Base-by-base conservation (phyloP, 2,329 filamentous ascomycete species). In the Claviceps arundinis region DNA sequence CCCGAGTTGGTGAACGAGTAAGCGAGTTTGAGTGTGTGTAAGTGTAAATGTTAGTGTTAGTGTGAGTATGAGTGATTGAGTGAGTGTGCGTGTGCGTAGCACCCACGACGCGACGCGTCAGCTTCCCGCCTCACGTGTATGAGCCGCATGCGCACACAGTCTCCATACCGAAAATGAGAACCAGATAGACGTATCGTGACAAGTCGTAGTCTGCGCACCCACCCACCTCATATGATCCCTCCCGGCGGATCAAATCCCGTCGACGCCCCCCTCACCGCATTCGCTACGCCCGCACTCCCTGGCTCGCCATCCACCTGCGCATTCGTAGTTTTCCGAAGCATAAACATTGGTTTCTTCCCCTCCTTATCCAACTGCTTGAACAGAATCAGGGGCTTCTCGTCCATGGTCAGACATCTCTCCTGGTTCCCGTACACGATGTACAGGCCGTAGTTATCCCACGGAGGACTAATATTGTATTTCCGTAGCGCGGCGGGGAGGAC, bases 351-450 rank as follows among this genome's bases (percentile, higher is more conserved):
- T 66, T 97, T 98, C 70, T 94, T 86, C 47, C 93, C 93, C 71
- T 97, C 93, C 66, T 90, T 90, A 65, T 97, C 90, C 52, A 98
- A 73, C 66, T 97, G 90, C 71, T 98, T 98, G 72, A 98, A 98
- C 56, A 98, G 70, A 56, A 96, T 94, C 54, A 98, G 73, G 9
- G 93, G 93, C 62, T 94, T 91, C 70, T 98, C 93, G 53, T 97
- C 86, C 58, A 95, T 74, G 1, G 87, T 89, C 40, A 98, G 70
- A 66, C 91, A 97, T 14, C 93, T 84, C 71, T 98, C 93, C 68
- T 97, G 89, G 62, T 97, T 90, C n/a, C 93, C 93, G 61, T 96
- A 95, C 4, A 98, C 93, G 65, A 98, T 98, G 65, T 97, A 98
- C 37, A 98, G 73, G 0, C 93, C 91, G 65, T 98, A 98, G 64